Base-by-base conservation (phyloP, 2,329 filamentous ascomycete genomes). In the Metarhizium rileyi region DNA sequence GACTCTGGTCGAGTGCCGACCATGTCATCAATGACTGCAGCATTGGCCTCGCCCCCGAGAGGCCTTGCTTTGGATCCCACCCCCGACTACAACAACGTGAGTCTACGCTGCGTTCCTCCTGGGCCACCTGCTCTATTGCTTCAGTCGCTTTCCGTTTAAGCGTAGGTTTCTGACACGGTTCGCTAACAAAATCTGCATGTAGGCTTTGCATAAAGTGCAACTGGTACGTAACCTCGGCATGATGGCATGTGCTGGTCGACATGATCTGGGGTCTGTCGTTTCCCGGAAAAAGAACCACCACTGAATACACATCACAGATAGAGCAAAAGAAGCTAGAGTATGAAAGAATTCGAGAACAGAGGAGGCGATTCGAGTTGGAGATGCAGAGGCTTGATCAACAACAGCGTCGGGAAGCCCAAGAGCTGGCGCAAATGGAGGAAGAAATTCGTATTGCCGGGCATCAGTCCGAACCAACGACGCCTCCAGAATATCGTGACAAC, bases 281-380 rank as follows among this genome's bases (percentile, higher is more conserved):
- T n/a, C n/a, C n/a, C n/a, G n/a, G n/a, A n/a, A n/a, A n/a, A n/a
- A n/a, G 12, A 23, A 42, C 9, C 18, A 6, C 25, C 38, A 25
- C 48, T 50, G 18, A 52, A 10, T n/a, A 2, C 8, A 3, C 2
- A 9, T 23, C 33, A 52, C 67, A 96, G 90, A 81, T 95, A 63
- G 90, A 95, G 66, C 93, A 93, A 70, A 95, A 95, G 70, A 89
- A 90, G 62, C 75, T 87, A 62, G 90, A 95, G 67, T 94, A 94
- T 71, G 91, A 97, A 67, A 83, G 84, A 62, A 83, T 97, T 60
- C 81, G 88, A 57, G 88, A 95, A 68, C 88, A 95, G 66, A 89
- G 88, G 62, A 82, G 88, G 56, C 83, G 86, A 43, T 95, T 95
- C 61, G 90, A 97, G 70, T 83, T 87, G 56, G 89, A 96, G 67